Evolutionary conservation across 306 rosid species (phyloP).

Genomic region (Lathyrus aphaca): DNA sequence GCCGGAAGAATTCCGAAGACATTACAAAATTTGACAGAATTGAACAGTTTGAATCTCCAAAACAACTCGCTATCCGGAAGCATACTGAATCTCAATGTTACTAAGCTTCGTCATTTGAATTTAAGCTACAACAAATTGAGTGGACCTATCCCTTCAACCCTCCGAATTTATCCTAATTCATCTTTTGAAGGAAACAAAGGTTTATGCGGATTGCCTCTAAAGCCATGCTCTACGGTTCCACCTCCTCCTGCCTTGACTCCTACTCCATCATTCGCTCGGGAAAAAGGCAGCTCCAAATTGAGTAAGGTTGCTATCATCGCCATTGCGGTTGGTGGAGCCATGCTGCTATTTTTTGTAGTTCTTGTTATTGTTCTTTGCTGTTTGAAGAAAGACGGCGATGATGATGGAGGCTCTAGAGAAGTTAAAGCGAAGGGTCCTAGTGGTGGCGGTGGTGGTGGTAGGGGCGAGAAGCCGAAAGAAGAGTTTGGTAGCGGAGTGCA

Average conservation of each 20-base stretch:
- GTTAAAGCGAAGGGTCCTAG: slow-evolving; percentile 64
- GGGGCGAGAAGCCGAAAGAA: slow-evolving; percentile 84
- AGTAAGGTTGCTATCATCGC: slow-evolving; percentile 72
- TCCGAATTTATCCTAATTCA: slow-evolving; percentile 61
- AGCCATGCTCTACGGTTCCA: slow-evolving; percentile 54
- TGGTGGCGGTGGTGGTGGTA: slow-evolving; percentile 63
- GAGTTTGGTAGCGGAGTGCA: slow-evolving; percentile 92
- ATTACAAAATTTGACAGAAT: slow-evolving; percentile 62
- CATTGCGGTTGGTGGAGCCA: slow-evolving; percentile 75
- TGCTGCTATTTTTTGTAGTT: slow-evolving; percentile 55
- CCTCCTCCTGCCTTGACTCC: slow-evolving; percentile 56
- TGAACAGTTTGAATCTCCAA: slow-evolving; percentile 73
- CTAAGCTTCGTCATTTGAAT: slow-evolving; percentile 65
- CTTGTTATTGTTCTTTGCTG: slow-evolving; percentile 65
- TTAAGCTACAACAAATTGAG: slow-evolving; percentile 82
- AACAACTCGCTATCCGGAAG: slow-evolving; percentile 79
- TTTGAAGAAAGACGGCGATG: slow-evolving; percentile 50
- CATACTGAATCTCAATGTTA: slow-evolving; percentile 68
- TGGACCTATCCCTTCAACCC: slow-evolving; percentile 77
- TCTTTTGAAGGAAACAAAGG: slow-evolving; percentile 75
- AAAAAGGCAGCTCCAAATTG: slow-evolving; percentile 51
- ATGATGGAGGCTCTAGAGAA: slow-evolving; percentile 39
- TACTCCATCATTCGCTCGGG: slow-evolving; percentile 47
- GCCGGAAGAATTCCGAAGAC: slow-evolving; percentile 65
- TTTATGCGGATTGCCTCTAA: slow-evolving; percentile 80